These are phyloP conservation scores for Aspergillus ostianus DNA, from an alignment of 495 filamentous ascomycete species.

Conservation along the genomic window DNA sequence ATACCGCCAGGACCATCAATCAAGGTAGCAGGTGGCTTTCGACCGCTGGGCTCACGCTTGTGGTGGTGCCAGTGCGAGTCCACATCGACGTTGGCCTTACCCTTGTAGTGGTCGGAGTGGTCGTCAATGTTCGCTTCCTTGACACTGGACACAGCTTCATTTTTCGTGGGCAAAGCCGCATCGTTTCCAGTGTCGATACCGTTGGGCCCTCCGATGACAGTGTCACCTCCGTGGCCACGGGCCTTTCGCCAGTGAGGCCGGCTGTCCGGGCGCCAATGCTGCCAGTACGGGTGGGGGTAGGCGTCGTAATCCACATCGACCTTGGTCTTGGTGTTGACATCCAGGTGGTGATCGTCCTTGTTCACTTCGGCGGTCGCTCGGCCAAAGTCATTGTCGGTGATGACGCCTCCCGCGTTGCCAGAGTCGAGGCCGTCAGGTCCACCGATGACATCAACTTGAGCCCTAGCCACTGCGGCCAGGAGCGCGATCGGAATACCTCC, in stretches of 20 bases:
- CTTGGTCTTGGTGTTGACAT: slow-evolving; percentile 25
- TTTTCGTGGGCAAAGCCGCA: neutral
- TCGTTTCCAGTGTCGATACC: neutral
- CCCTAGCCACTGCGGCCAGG: slow-evolving; percentile 36
- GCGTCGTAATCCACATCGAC: slow-evolving; percentile 10
- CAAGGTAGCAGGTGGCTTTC: neutral
- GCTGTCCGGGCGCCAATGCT: neutral
- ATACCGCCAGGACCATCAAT: slow-evolving; percentile 13
- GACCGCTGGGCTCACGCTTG: neutral
- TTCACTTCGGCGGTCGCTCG: neutral
- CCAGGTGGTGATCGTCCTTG: slow-evolving; percentile 7
- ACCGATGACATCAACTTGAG: slow-evolving; percentile 22
- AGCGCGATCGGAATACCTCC: slow-evolving; percentile 40
- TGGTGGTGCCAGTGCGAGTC: neutral
- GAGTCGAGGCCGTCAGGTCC: slow-evolving; percentile 4
- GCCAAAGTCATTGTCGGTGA: neutral
- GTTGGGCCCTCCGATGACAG: neutral
- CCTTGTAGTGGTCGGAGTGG: slow-evolving; percentile 4
- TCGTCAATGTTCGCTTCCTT: slow-evolving; percentile 3
- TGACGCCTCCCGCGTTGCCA: neutral
- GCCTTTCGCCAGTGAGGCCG: neutral
- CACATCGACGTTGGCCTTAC: too few species aligned
- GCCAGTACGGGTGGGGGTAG: neutral
- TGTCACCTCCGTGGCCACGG: neutral
- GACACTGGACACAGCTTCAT: neutral